Base-by-base conservation (phyloP, 2,329 filamentous ascomycete genomes). In the Cladosporium sp. region DNA sequence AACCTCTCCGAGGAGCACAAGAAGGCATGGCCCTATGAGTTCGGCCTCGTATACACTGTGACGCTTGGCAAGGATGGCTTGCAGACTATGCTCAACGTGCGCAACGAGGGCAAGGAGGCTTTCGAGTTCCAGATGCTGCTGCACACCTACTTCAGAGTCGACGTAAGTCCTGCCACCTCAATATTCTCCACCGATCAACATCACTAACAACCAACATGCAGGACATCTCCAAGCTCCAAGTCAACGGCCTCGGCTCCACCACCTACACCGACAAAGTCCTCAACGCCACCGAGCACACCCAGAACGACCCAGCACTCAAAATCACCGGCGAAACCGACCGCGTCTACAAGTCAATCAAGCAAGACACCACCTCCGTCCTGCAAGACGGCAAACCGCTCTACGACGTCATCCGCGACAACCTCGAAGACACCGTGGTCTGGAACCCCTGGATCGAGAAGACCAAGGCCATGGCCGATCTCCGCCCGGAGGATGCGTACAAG, bases 371-470 rank as follows among this genome's bases (percentile, higher is more conserved):
- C 33, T 75, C 78, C 11, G 80, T 94, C 41, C 65, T 75, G 13
- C 82, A 87, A 61, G 78, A 71, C 43, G 84, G 81, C 53, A 78
- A 78, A 62, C 75, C 83, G 12, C 73, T 78, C 43, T 90, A 86
- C 72, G 82, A 83, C 53, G 77, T 97, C 49, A 80, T 85, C 35
- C 82, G 93, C 54, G 89, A 96, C 69, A 91, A 89, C 58, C 78
- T 98, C 58, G 79, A 80, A 55, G 88, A 97, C 59, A 84, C 93
- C 13, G 92, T 96, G 1, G 86, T 97, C 25, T 98, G 93, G 93
- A 98, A 98, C 71, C 93, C 93, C 1, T 96, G 92, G 90, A 77
- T 78, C 35, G 88, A 91, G 56, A 95, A 94, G 75, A 83, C 88
- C 1, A 80, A 83, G 60, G 78, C 78, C 4, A 95, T 95, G 72